Evolutionary conservation across 805 yeast genomes (phyloP).

Genomic region (Lachancea mirantina): DNA sequence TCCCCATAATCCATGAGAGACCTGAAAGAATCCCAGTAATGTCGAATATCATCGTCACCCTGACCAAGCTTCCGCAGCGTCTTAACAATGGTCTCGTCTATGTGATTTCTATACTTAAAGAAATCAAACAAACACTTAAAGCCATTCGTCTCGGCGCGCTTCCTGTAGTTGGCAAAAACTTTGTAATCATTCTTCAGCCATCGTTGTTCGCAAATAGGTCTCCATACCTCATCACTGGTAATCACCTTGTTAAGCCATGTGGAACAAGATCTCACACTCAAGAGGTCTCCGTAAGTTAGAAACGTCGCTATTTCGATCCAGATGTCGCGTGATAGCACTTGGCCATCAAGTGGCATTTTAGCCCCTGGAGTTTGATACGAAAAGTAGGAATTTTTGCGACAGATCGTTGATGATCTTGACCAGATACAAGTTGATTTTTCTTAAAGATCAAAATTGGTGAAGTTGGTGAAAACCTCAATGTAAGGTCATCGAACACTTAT

Average conservation of each 20-base stretch:
- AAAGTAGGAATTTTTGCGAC: no score
- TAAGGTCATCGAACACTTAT: no score
- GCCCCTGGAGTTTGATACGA: no score
- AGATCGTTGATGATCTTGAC: no score
- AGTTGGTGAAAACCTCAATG: no score
- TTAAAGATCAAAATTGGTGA: no score
- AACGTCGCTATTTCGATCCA: slow-evolving; percentile 14
- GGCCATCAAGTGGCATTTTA: no score
- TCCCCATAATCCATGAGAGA: slow-evolving; percentile 10
- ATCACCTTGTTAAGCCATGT: slow-evolving; percentile 9
- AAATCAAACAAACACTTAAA: slow-evolving; percentile 11
- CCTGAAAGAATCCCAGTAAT: slow-evolving; percentile 6
- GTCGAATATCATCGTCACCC: slow-evolving; percentile 1
- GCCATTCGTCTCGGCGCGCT: slow-evolving; percentile 1
- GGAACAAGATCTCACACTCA: slow-evolving; percentile 11
- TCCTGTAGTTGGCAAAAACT: slow-evolving; percentile 6
- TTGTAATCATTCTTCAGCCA: slow-evolving; percentile 13
- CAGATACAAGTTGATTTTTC: no score
- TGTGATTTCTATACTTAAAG: slow-evolving; percentile 10
- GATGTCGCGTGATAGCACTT: no score
- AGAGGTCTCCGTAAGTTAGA: slow-evolving; percentile 11
- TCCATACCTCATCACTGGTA: slow-evolving; percentile 13
- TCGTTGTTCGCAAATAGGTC: slow-evolving; percentile 11
- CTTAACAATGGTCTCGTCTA: slow-evolving; percentile 8
- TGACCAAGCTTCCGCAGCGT: slow-evolving; percentile 2